A percentile compares a stretch with the other conserved stretches of the same genome.
These are phyloP conservation scores for Entomophthora muscae DNA, from an alignment of 371 early-diverging fungal species.

Conservation along the genomic window DNA sequence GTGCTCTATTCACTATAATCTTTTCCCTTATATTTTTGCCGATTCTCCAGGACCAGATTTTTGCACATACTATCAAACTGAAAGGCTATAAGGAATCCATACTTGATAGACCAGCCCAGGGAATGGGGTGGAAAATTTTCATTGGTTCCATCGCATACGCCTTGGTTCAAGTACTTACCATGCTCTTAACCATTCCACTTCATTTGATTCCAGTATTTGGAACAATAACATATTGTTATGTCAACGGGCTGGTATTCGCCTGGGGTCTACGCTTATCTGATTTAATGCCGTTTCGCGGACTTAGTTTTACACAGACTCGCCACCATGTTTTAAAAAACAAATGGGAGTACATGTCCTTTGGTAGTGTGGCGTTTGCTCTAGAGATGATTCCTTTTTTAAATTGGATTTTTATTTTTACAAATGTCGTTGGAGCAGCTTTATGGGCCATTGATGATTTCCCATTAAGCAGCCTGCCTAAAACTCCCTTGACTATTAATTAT, in stretches of 20 bases:
- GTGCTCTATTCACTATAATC: background rate
- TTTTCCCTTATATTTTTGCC: constrained; percentile 6
- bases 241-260: constrained; percentile 28
- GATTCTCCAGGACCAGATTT: background rate
- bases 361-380: constrained; percentile 34
- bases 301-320: constrained; percentile 23
- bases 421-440: constrained; percentile 52
- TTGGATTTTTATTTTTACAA: constrained; percentile 52
- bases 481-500: too few species aligned
- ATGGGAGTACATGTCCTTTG: constrained; percentile 30
- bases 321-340: constrained; percentile 23
- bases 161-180: constrained; percentile 20
- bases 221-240: constrained; percentile 27
- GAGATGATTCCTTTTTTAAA: constrained; percentile 47
- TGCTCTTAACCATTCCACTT: constrained; percentile 33
- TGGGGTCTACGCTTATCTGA: constrained; percentile 34
- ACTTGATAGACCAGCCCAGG: background rate
- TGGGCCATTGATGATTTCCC: constrained; percentile 22
- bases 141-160: background rate
- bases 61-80: background rate
- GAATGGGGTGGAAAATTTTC: background rate
- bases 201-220: constrained; percentile 39
- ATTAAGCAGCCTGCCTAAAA: too few species aligned
- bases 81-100: constrained; percentile 4
- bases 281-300: constrained; percentile 32